phyloP scores from a whole-genome alignment of 345 rosid species.

The Eutrema yunnanense region DNA sequence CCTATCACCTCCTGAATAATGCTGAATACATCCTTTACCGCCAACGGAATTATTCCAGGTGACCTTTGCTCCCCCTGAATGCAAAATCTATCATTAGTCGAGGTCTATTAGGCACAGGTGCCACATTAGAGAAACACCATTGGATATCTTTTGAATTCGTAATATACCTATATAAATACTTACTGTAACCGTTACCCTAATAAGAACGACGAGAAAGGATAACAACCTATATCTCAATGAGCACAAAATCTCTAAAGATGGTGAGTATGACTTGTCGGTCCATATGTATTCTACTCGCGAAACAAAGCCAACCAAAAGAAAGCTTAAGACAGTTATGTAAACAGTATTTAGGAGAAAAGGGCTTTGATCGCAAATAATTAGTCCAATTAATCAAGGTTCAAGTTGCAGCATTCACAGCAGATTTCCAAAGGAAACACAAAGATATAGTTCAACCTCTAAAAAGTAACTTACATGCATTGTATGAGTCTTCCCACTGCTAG shows the following conservation, averaged over 20 bases:
- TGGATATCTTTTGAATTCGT: not conserved
- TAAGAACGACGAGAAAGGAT: not conserved
- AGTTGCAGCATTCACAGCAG: not conserved
- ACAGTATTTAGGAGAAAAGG: not conserved
- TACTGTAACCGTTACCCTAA: not conserved
- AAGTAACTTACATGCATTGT: constrained; percentile 85
- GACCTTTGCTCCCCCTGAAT: constrained; percentile 94
- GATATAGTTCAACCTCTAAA: not conserved
- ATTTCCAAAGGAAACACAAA: not conserved
- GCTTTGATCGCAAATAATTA: not conserved
- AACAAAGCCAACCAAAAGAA: not conserved
- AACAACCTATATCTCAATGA: not conserved
- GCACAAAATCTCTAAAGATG: not conserved
- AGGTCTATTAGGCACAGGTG: constrained; percentile 15
- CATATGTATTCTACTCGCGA: not conserved
- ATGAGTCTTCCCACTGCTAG: constrained; percentile 95
- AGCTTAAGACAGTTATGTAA: not conserved
- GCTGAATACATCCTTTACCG: constrained; percentile 90
- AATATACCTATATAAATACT: not conserved
- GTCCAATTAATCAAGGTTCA: not conserved
- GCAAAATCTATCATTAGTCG: constrained; percentile 4
- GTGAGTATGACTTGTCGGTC: not conserved
- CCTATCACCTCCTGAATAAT: constrained; percentile 86
- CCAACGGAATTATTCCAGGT: constrained; percentile 90
- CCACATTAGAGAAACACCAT: not conserved